Conservation (phyloP, 306 rosid genomes). For the Casuarina glauca region DNA sequence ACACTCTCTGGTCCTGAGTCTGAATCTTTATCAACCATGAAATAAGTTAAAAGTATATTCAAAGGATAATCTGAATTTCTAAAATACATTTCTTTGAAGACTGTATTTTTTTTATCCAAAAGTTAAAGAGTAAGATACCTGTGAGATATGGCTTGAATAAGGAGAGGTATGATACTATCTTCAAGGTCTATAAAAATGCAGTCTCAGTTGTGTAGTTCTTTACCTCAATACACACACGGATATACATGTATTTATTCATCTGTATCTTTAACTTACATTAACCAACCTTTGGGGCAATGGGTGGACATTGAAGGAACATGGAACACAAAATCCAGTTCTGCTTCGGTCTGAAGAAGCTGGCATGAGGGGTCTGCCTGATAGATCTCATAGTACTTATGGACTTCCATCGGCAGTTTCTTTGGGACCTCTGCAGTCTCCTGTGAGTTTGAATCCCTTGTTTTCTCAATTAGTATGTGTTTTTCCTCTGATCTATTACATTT, state of each 20-base stretch:
- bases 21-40: neutral
- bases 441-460: slow-evolving; percentile 48
- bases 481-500: slow-evolving; percentile 18
- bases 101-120: neutral
- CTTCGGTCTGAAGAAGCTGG: slow-evolving; percentile 64
- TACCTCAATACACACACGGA: neutral
- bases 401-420: slow-evolving; percentile 59
- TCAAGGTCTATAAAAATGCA: neutral
- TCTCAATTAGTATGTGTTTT: slow-evolving; percentile 9
- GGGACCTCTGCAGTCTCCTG: slow-evolving; percentile 75
- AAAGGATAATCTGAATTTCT: neutral
- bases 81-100: neutral
- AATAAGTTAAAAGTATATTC: neutral
- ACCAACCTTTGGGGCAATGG: slow-evolving; percentile 31
- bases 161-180: neutral
- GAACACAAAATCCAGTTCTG: slow-evolving; percentile 54
- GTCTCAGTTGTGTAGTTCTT: neutral
- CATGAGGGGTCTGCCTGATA: slow-evolving; percentile 47
- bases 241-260: slow-evolving; percentile 16
- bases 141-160: neutral
- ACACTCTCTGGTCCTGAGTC: neutral
- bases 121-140: neutral
- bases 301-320: slow-evolving; percentile 61
- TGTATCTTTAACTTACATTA: slow-evolving; percentile 13
- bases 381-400: slow-evolving; percentile 55